phyloP scores from a whole-genome alignment of 495 filamentous ascomycete genomes.

The Ramalina peruviana region DNA sequence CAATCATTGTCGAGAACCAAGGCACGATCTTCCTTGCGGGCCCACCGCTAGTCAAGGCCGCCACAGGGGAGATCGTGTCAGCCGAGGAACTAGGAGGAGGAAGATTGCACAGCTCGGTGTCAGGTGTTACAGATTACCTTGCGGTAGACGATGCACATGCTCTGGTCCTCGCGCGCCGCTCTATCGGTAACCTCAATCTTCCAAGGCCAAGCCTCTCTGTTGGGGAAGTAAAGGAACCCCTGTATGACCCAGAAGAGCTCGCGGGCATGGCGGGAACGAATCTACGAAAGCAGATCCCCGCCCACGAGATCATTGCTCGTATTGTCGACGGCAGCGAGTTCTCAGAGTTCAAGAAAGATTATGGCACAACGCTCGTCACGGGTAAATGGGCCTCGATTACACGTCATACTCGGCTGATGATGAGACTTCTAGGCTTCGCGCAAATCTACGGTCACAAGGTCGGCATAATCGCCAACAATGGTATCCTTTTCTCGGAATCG shows the following conservation, averaged over 20 bases:
- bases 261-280: constrained; percentile 82
- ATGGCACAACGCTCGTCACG: constrained; percentile 81
- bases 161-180: constrained; percentile 70
- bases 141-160: constrained; percentile 92
- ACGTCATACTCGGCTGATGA: neutral
- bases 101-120: constrained; percentile 77
- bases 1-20: constrained; percentile 87
- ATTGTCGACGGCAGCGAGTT: constrained; percentile 87
- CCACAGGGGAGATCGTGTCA: constrained; percentile 84
- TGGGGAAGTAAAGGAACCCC: constrained; percentile 44
- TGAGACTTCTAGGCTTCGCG: constrained; percentile 51
- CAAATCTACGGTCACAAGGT: constrained; percentile 81
- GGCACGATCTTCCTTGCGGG: constrained; percentile 95
- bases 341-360: constrained; percentile 87
- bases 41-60: constrained; percentile 89
- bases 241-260: constrained; percentile 72
- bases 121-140: constrained; percentile 92
- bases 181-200: constrained; percentile 81
- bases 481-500: constrained; percentile 87
- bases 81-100: constrained; percentile 92
- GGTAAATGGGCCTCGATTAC: constrained; percentile 13
- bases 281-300: constrained; percentile 67
- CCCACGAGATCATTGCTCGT: constrained; percentile 83
- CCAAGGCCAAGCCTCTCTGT: constrained; percentile 26
- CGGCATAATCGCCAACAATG: constrained; percentile 93